Conservation (phyloP, 108 stramenopile genomes). For the Skeletonema marinoi region DNA sequence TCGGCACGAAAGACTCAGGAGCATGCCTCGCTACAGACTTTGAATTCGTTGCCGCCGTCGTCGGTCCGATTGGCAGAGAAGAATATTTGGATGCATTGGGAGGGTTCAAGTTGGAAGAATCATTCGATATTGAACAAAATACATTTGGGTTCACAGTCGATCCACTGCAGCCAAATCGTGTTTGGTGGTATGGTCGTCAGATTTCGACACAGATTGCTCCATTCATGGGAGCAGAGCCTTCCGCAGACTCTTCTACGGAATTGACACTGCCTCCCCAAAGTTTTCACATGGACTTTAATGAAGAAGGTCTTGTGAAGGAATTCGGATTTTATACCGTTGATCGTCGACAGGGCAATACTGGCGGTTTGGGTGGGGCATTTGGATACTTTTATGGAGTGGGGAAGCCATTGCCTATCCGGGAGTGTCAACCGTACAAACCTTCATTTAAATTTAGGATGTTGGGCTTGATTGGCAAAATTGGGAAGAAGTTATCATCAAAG, state of each 20-base stretch:
- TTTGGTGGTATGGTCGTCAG: slow-evolving; percentile 67
- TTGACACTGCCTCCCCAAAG: slow-evolving; percentile 65
- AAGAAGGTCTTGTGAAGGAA: slow-evolving; percentile 65
- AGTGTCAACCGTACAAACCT: slow-evolving; percentile 69
- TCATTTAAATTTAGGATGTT: slow-evolving; percentile 55
- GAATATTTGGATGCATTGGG: slow-evolving; percentile 63
- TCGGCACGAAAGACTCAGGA: slow-evolving; percentile 61
- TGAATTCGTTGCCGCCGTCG: slow-evolving; percentile 75
- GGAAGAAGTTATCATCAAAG: slow-evolving; percentile 30
- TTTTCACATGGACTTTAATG: slow-evolving; percentile 52
- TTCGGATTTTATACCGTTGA: slow-evolving; percentile 75
- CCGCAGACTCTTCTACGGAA: background rate
- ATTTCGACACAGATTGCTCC: slow-evolving; percentile 49
- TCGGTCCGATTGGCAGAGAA: slow-evolving; percentile 62
- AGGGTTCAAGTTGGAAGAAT: slow-evolving; percentile 55
- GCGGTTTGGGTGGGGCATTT: slow-evolving; percentile 80
- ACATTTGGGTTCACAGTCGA: slow-evolving; percentile 68
- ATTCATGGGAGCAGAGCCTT: slow-evolving; percentile 60
- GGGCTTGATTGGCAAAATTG: slow-evolving; percentile 40
- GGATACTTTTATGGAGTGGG: slow-evolving; percentile 77
- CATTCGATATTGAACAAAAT: slow-evolving; percentile 67
- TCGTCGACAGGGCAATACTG: slow-evolving; percentile 79
- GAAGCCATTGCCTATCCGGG: slow-evolving; percentile 67
- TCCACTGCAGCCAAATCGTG: slow-evolving; percentile 71
- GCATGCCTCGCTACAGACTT: slow-evolving; percentile 72